Conservation (phyloP, 352 stramenopile species). For the Phytophthora sp. region DNA sequence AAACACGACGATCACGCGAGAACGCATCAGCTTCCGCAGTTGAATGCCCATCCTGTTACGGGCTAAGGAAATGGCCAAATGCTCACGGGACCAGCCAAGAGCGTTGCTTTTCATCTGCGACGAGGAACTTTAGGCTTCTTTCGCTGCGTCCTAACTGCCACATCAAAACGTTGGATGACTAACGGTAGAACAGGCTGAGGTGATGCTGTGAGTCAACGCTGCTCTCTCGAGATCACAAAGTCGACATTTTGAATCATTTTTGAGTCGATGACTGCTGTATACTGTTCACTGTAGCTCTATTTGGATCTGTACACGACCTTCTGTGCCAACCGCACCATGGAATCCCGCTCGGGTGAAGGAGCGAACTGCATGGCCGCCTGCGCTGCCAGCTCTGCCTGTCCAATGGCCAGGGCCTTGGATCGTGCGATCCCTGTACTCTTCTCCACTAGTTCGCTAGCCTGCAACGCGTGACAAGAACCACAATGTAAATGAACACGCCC, state of each 20-base stretch:
- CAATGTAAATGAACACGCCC: conserved; percentile 12
- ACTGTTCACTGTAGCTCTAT: conserved; percentile 55
- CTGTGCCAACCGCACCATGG: conserved; percentile 86
- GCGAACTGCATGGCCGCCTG: conserved; percentile 90
- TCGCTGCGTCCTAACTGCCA: conserved; percentile 29
- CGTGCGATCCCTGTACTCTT: conserved; percentile 92
- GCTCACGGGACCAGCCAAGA: conserved; percentile 9
- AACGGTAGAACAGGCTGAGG: conserved; percentile 8
- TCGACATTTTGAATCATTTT: too few relatives aligned
- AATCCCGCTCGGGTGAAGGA: conserved; percentile 82
- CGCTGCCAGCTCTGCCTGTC: conserved; percentile 96
- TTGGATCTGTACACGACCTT: conserved; percentile 89
- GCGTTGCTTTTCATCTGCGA: conserved; percentile 32
- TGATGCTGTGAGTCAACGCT: too few relatives aligned
- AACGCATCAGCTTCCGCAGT: conserved; percentile 63
- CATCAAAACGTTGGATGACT: too few relatives aligned
- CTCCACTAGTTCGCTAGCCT: conserved; percentile 90
- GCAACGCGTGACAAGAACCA: conserved; percentile 20
- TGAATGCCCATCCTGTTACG: conserved; percentile 54
- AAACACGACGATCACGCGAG: conserved; percentile 78
- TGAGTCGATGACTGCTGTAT: too few relatives aligned
- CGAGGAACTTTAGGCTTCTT: conserved; percentile 12
- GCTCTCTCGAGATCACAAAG: too few relatives aligned
- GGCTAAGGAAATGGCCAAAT: conserved; percentile 18
- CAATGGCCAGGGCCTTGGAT: conserved; percentile 95